Base-by-base conservation (phyloP, 164 flowering plant genomes). In the Macadamia tetraphylla region DNA sequence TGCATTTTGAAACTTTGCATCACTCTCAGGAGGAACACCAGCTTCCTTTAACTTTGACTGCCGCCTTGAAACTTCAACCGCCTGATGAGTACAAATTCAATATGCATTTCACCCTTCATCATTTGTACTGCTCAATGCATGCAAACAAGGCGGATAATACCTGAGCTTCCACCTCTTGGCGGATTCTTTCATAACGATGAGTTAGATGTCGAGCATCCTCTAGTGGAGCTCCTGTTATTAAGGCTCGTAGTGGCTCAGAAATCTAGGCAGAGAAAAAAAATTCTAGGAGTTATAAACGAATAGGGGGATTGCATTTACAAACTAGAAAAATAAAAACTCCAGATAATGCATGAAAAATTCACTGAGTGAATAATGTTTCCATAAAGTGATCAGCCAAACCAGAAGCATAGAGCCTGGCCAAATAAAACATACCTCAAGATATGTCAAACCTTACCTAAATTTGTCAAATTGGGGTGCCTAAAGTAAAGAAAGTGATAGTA, bases 131-230 rank as follows among this genome's bases (percentile, higher is more conserved):
- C 29, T 2, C 59, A 66, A 65, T 15, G 53, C 30, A 66, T 9
- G 14, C 31, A 60, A 17, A 17, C 58, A 32, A 67, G n/a, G 65
- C 32, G 58, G 67, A 66, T 29, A 68, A 51, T 82, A 85, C 92
- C 91, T 89, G 95, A 46, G 84, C 72, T 75, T 87, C 92, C 67
- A 84, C 86, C 59, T 89, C 92, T 66, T 85, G 92, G 32, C 85
- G 77, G 48, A 86, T 75, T 66, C 76, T 81, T 43, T 87, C 85
- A 78, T 87, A 89, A 40, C 71, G 88, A 11, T 79, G 88, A 55
- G 85, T 75, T 74, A 87, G 73, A 75, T 80, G 89, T 31, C 90
- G 89, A 61, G 90, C 92, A 81, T 89, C 95, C 70, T 87, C 89
- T 71, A 87, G 77, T 70, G 90, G 92, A 69, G 89, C 88, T 71